Conservation (phyloP, 202 grass and related monocot genomes). For the Sporobolus alterniflorus region DNA sequence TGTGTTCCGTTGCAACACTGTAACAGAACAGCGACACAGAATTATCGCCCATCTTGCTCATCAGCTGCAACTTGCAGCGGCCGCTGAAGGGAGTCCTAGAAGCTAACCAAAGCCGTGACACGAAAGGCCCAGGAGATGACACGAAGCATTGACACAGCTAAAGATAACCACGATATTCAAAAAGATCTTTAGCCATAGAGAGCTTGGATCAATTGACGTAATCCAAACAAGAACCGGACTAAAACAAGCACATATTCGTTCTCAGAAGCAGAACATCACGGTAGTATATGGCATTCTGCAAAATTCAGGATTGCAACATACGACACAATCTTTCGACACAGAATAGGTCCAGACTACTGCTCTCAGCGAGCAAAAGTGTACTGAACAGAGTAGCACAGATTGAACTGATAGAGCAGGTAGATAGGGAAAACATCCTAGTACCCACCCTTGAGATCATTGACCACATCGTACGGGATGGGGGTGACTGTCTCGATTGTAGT, state of each 20-base stretch:
- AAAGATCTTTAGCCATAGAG: background rate
- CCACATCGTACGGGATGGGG: slow-evolving; percentile 88
- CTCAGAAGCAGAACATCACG: slow-evolving; percentile 24
- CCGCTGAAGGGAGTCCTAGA: background rate
- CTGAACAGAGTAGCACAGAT: slow-evolving; percentile 38
- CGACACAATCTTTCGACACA: slow-evolving; percentile 30
- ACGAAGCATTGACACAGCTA: no score
- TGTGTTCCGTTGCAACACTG: background rate
- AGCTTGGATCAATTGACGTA: background rate
- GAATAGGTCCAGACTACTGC: slow-evolving; percentile 45
- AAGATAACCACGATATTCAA: no score
- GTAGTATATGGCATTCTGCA: slow-evolving; percentile 22
- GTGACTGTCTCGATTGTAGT: slow-evolving; percentile 70
- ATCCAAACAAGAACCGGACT: background rate
- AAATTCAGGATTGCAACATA: slow-evolving; percentile 29
- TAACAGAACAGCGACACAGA: background rate
- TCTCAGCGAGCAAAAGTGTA: slow-evolving; percentile 35
- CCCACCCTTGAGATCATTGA: slow-evolving; percentile 94
- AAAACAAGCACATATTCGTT: slow-evolving; percentile 23
- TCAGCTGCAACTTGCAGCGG: background rate
- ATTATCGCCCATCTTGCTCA: background rate
- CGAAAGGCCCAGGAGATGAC: no score
- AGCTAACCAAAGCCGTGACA: no score
- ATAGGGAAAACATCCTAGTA: slow-evolving; percentile 59
- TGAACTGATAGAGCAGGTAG: slow-evolving; percentile 18